phyloP scores from a whole-genome alignment of 352 stramenopile species.

The Saprolegnia diclina region DNA sequence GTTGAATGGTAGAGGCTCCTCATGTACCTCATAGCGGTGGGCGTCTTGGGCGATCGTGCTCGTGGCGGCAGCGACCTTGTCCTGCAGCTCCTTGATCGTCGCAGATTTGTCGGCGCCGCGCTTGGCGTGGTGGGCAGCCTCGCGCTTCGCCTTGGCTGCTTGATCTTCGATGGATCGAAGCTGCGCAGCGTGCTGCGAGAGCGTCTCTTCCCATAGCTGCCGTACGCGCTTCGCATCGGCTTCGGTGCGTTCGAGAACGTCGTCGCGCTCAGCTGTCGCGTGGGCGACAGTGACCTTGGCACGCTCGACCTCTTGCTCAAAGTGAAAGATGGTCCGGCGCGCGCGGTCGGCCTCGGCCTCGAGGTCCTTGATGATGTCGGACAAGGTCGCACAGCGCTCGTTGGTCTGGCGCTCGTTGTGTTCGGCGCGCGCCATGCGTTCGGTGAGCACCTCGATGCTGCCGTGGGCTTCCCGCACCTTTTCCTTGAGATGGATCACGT shows the following conservation, averaged over 20 bases:
- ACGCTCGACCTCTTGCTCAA: slow-evolving; percentile 18
- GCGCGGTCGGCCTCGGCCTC: slow-evolving; percentile 12
- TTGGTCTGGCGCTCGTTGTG: slow-evolving; percentile 12
- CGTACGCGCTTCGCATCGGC: slow-evolving; percentile 60
- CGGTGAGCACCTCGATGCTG: slow-evolving; percentile 11
- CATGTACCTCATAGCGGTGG: background rate
- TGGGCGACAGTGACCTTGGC: slow-evolving; percentile 12
- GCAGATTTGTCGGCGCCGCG: background rate
- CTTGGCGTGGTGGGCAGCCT: background rate
- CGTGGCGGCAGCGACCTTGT: background rate
- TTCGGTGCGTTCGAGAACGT: slow-evolving; percentile 63
- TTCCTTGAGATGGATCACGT: slow-evolving; percentile 18
- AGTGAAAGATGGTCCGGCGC: slow-evolving; percentile 1
- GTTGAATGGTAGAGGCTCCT: background rate
- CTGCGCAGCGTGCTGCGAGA: slow-evolving; percentile 57
- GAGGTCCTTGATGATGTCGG: slow-evolving; percentile 22
- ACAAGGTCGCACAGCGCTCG: background rate
- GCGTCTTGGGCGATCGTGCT: background rate
- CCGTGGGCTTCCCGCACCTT: slow-evolving; percentile 11
- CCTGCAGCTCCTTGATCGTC: background rate
- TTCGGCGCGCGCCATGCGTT: slow-evolving; percentile 18
- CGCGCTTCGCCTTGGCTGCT: background rate
- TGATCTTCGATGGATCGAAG: slow-evolving; percentile 34
- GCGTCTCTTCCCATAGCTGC: slow-evolving; percentile 76
- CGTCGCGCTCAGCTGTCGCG: slow-evolving; percentile 38